Conservation (phyloP, 2,329 filamentous ascomycete genomes). For the Trichoderma hamatum region DNA sequence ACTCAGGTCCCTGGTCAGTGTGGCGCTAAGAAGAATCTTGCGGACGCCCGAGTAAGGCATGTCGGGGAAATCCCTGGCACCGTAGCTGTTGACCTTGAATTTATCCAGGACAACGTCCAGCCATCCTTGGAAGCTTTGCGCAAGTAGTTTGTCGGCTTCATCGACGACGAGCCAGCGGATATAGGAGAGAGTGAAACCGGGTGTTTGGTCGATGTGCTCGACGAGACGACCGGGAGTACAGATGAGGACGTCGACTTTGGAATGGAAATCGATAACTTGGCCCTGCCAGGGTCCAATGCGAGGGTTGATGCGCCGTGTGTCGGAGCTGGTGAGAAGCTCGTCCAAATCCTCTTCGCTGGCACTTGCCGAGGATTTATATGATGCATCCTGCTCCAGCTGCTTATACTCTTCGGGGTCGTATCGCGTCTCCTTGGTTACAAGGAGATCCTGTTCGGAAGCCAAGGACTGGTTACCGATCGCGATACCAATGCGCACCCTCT, state of each 20-base stretch:
- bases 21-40: slow-evolving; percentile 88
- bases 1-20: slow-evolving; percentile 84
- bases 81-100: slow-evolving; percentile 54
- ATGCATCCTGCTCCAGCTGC: slow-evolving; percentile 33
- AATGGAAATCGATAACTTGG: slow-evolving; percentile 65
- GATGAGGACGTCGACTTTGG: slow-evolving; percentile 83
- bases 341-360: slow-evolving; percentile 32
- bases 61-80: slow-evolving; percentile 57
- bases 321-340: slow-evolving; percentile 16
- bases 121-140: slow-evolving; percentile 94
- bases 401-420: slow-evolving; percentile 66
- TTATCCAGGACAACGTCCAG: slow-evolving; percentile 69
- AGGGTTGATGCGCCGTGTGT: slow-evolving; percentile 33
- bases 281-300: slow-evolving; percentile 43
- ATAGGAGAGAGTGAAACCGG: slow-evolving; percentile 76
- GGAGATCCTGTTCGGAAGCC: slow-evolving; percentile 59
- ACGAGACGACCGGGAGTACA: slow-evolving; percentile 91
- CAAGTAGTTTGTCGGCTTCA: slow-evolving; percentile 88
- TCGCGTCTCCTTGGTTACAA: slow-evolving; percentile 51
- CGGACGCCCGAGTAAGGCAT: slow-evolving; percentile 60
- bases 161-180: slow-evolving; percentile 90
- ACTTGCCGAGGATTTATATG: slow-evolving; percentile 13
- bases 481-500: slow-evolving; percentile 75
- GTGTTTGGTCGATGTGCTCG: slow-evolving; percentile 83
- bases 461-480: slow-evolving; percentile 82